A percentile compares a stretch with the other conserved stretches of the same genome.
Evolutionary conservation across 2,329 filamentous ascomycete species (phyloP).

Genomic region (Fusarium transvaalense): DNA sequence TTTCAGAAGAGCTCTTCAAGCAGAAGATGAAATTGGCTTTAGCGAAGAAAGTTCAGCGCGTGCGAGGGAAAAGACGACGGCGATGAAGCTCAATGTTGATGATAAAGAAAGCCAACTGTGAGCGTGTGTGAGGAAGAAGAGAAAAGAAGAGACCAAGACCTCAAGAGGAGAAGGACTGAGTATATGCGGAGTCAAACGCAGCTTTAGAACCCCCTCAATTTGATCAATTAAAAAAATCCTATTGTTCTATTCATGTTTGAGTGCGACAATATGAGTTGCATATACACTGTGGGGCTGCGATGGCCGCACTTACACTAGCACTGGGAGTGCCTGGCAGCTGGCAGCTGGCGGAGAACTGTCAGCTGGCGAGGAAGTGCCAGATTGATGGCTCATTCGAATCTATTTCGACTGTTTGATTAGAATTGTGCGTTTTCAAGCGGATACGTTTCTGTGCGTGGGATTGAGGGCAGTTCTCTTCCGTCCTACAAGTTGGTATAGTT

Average conservation of each 20-base stretch:
- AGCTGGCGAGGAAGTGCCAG: no score
- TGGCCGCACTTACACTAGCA: neutral
- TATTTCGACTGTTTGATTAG: neutral
- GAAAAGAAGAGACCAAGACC: neutral
- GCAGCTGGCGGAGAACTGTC: neutral
- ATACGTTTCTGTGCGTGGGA: neutral
- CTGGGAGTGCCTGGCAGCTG: conserved; percentile 2
- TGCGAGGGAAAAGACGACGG: neutral
- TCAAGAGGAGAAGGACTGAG: neutral
- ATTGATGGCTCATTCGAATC: neutral
- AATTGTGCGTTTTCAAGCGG: no score
- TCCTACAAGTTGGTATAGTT: neutral
- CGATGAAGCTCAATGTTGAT: neutral
- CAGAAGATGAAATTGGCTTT: neutral
- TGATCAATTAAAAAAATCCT: neutral
- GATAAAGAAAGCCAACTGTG: neutral
- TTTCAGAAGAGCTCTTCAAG: neutral
- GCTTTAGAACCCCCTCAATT: neutral
- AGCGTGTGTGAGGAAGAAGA: neutral
- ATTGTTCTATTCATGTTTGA: conserved; percentile 27
- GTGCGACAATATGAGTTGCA: conserved; percentile 19
- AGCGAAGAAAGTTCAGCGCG: neutral
- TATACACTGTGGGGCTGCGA: conserved; percentile 4
- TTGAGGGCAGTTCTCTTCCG: neutral
- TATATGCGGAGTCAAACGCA: neutral